phyloP scores from a whole-genome alignment of 2,329 filamentous ascomycete species.

The Chaetomium sp. region DNA sequence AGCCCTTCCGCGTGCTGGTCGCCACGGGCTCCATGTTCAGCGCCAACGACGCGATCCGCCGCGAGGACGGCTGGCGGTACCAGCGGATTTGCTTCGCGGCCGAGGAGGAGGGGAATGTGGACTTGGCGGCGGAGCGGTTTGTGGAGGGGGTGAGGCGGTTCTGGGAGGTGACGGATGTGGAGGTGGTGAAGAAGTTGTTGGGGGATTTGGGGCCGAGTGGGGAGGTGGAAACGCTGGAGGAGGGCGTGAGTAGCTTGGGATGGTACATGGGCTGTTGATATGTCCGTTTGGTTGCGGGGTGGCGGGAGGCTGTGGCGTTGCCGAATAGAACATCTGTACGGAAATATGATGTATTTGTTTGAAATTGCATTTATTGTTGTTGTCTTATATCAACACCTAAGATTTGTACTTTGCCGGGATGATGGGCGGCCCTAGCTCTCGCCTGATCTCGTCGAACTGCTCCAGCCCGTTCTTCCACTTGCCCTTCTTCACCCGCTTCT shows the following conservation, averaged over 20 bases:
- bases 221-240: not conserved
- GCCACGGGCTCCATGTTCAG: conserved; percentile 75
- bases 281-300: not conserved
- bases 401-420: conserved; percentile 44
- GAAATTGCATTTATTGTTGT: conserved; percentile 1
- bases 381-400: not conserved
- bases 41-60: conserved; percentile 61
- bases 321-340: not conserved
- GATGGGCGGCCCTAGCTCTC: conserved; percentile 75
- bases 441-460: conserved; percentile 87
- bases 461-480: conserved; percentile 79
- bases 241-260: conserved; percentile 20
- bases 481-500: conserved; percentile 76
- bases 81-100: conserved; percentile 84
- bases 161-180: conserved; percentile 71
- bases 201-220: conserved; percentile 33
- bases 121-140: conserved; percentile 63
- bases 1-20: conserved; percentile 70
- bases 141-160: conserved; percentile 71
- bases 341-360: not conserved
- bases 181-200: conserved; percentile 66
- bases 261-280: conserved; percentile 26
- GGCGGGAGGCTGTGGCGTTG: not conserved
- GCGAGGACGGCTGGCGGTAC: conserved; percentile 67
- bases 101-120: conserved; percentile 71